Evolutionary conservation across 495 filamentous ascomycete species (phyloP), one percentile per base, ranked within the genome.

Genomic region (Penicillium soppii): DNA sequence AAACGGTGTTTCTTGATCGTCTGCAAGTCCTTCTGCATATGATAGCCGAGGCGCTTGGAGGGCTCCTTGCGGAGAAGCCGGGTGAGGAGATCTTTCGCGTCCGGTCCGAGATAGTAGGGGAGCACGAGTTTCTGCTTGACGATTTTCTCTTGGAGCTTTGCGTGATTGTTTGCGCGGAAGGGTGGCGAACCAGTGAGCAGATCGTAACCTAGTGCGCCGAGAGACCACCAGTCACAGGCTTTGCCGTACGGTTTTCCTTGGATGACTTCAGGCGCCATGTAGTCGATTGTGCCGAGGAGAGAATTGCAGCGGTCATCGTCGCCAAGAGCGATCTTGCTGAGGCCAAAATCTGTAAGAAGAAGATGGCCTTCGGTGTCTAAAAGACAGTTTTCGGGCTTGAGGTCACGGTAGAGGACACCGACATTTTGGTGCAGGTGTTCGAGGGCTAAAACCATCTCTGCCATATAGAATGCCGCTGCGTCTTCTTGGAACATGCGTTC

Each of bases 301-400:
- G 90, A 95, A 65, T 87, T 88, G 78, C 91, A 96, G 57, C 79
- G 77, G 57, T 82, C 82, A 33, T 90, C 88, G 19, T 86, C 79
- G 55, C 89, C 86, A 27, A 94, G 79, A n/a, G 90, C 83, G 25
- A 97, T 94, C 68, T 98, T 98, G 69, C 87, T 92, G 25, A 98
- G 86, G 7, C 94, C 94, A 56, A 98, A 98, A 73, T 98, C 94
- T 25, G 94, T 97, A 19, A 98, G 78, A 12, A 98, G 84, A 3
- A 98, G 83, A 63, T 98, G 92, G 43, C 94, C 94, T 54, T 95
- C 80, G 10, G 84, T 73, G 70, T 97, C 95, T 5, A 98, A 80
- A 36, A 98, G 89, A 61, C 92, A 96, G 70, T 98, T 98, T 66
- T 98, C 94, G 3, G 94, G 94, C 72, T 98, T 98, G 49, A 98